These are phyloP conservation scores for Artemisia princeps DNA, from an alignment of 140 eudicot genomes.

Conservation along the genomic window DNA sequence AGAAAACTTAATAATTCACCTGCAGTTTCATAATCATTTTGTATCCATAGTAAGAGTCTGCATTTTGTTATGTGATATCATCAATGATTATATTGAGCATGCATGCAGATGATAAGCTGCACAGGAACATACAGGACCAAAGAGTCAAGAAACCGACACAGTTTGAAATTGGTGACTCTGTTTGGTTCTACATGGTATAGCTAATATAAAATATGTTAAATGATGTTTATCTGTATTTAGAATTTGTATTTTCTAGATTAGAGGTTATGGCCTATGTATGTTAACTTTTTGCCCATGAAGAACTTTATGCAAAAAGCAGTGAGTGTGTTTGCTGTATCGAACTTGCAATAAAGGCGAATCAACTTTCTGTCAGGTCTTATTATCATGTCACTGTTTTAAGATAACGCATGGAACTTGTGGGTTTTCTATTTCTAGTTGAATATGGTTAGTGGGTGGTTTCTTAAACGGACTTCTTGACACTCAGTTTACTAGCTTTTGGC, in stretches of 20 bases:
- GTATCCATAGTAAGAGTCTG: no score
- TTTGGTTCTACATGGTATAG: neutral
- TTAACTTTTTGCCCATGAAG: conserved; percentile 16
- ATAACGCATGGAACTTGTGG: conserved; percentile 31
- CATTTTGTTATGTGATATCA: no score
- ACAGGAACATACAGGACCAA: no score
- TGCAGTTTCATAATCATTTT: no score
- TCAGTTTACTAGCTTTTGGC: conserved; percentile 25
- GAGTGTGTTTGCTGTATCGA: conserved; percentile 28
- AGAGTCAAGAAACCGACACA: neutral
- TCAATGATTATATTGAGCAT: no score
- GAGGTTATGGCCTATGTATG: neutral
- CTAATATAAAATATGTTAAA: neutral
- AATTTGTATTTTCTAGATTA: conserved; percentile 6
- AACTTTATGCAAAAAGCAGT: conserved; percentile 24
- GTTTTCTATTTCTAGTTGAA: conserved; percentile 33
- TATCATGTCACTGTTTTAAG: conserved; percentile 29
- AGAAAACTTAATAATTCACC: no score
- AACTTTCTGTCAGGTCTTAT: conserved; percentile 31
- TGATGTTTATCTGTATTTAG: neutral
- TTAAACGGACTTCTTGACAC: neutral
- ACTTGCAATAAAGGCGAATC: conserved; percentile 31
- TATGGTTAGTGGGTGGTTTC: conserved; percentile 24
- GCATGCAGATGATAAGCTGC: no score
- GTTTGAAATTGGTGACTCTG: neutral